phyloP scores from a whole-genome alignment of 441 rosid genomes.

The Arabidopsis lyrata region DNA sequence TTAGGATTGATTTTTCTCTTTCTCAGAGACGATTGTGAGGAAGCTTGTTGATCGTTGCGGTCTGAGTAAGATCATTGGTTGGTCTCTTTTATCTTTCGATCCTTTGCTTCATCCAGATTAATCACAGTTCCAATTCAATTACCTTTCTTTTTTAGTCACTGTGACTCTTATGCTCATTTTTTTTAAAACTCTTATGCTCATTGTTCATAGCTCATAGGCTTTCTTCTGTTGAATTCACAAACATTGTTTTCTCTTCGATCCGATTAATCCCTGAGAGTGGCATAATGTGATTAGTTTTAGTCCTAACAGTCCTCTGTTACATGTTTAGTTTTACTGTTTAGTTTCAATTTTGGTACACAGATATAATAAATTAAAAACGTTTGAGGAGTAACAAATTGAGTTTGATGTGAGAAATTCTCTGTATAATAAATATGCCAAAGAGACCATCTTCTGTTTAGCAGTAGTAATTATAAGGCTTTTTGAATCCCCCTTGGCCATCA shows the following conservation, averaged over 20 bases:
- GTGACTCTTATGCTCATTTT: neutral
- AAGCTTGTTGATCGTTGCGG: neutral
- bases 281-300: neutral
- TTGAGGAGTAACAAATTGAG: neutral
- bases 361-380: neutral
- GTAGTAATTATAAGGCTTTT: neutral
- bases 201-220: neutral
- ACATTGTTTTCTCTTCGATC: neutral
- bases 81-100: neutral
- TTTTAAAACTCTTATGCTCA: neutral
- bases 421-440: neutral
- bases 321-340: slow-evolving; percentile 8
- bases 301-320: neutral
- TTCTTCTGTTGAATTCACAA: neutral
- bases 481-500: neutral
- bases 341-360: neutral
- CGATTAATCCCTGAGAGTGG: neutral
- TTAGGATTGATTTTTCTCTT: neutral
- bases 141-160: neutral
- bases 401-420: neutral
- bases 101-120: neutral
- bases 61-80: neutral
- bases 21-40: neutral
- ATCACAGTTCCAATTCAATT: neutral
- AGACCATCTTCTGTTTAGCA: neutral